A percentile compares a stretch with the other conserved stretches of the same genome.
phyloP scores from a whole-genome alignment of 2,329 filamentous ascomycete genomes.

The Xylariales sp. region DNA sequence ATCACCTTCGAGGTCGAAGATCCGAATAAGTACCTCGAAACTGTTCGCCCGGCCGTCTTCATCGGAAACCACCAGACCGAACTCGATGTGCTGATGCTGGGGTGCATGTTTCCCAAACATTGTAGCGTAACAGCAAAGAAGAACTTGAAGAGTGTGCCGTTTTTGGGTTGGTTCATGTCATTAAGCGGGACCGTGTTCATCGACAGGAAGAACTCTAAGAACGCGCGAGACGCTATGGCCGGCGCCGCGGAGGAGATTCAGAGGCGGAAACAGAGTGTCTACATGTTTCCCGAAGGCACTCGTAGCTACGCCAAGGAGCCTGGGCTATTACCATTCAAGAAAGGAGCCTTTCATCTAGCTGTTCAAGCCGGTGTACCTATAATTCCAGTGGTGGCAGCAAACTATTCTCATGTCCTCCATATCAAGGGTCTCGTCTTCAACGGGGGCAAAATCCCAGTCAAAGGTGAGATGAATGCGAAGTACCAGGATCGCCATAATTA shows the following conservation, averaged over 20 bases:
- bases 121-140: conserved; percentile 95
- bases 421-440: conserved; percentile 73
- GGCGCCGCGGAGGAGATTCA: conserved; percentile 85
- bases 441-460: conserved; percentile 77
- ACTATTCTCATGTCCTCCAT: conserved; percentile 80
- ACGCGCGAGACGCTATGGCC: conserved; percentile 86
- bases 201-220: conserved; percentile 85
- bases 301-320: conserved; percentile 88
- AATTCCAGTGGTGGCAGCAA: conserved; percentile 84
- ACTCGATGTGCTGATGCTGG: conserved; percentile 92
- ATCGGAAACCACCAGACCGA: conserved; percentile 97
- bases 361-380: conserved; percentile 94
- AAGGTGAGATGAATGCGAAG: conserved; percentile 63
- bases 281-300: conserved; percentile 93
- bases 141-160: conserved; percentile 79
- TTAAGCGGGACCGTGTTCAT: conserved; percentile 94
- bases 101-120: conserved; percentile 87
- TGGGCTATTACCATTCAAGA: conserved; percentile 93
- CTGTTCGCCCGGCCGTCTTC: conserved; percentile 84
- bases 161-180: conserved; percentile 95
- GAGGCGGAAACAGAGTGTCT: conserved; percentile 77
- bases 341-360: conserved; percentile 96
- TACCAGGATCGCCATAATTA: conserved; percentile 4
- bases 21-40: conserved; percentile 69
- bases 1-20: conserved; percentile 82